Base-by-base conservation (phyloP, 1,284 basidiomycete species). In the Pseudozyma thailandica region DNA sequence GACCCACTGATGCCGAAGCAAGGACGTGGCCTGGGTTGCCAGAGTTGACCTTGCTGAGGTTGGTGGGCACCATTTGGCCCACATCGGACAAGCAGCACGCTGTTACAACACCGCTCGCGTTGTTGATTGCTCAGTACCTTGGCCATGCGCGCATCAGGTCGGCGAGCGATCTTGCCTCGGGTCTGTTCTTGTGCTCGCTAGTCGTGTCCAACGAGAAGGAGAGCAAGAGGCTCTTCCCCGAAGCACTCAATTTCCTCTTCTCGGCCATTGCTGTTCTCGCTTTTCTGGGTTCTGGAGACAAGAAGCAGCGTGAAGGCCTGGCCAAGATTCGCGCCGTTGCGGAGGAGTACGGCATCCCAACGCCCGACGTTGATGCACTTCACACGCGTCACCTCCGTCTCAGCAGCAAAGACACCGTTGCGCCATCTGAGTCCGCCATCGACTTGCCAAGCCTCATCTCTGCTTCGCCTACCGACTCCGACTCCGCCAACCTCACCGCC, bases 31-130 rank as follows among this genome's bases (percentile, higher is more conserved):
- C 96, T 1, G 89, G 90, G 4, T 82, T 90, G 1, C 85, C 93
- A 4, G 96, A 98, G 82, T 86, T 98, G 31, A 86, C 88, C 0
- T 85, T 99, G 8, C 86, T 98, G 23, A 89, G 94, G 28, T 83
- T 94, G 33, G 88, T 92, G 50, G 93, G 92, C 4, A 84, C 88
- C 5, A 85, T 92, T 20, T 98, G 94, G 94, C 91, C 94, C 1
- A 94, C 94, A 0, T 95, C 92, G 81, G 96, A 98, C 84, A 88
- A 94, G 84, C 91, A 90, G 56, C 94, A 99, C 82, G 88, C 90
- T 0, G 93, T 98, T 46, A 86, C 92, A 21, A 91, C 92, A 0
- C 93, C 94, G 0, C 88, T 94, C 0, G 88, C 92, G 45, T 84
- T 98, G 21, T 87, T 98, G 45, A 92, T 97, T 85, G 92, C 91